A percentile compares a stretch with the other conserved stretches of the same genome.
phyloP scores from a whole-genome alignment of 257 asterid genomes.

The Linaria vulgaris region DNA sequence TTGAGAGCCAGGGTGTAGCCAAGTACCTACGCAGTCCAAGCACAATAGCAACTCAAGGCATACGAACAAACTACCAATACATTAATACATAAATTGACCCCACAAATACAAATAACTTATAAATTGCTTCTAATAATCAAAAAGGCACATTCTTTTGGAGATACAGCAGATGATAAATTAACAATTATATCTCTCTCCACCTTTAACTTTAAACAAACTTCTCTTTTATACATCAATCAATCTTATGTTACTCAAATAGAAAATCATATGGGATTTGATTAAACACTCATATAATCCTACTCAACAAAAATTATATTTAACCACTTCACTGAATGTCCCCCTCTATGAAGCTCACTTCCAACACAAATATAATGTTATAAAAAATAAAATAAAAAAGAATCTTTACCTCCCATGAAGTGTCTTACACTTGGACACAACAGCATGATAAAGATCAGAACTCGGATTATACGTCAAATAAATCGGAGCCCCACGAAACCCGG shows the following conservation, averaged over 20 bases:
- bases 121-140: no score
- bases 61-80: constrained; percentile 5
- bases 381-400: background rate
- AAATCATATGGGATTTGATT: no score
- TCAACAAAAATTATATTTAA: background rate
- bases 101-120: no score
- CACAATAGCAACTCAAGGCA: constrained; percentile 18
- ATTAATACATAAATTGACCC: no score
- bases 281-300: no score
- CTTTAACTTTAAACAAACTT: no score
- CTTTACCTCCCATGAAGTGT: constrained; percentile 55
- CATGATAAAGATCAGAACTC: constrained; percentile 53
- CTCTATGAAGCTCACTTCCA: background rate
- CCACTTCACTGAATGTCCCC: background rate
- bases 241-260: no score
- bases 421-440: constrained; percentile 62
- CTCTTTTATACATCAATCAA: no score
- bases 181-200: no score
- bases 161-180: no score
- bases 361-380: background rate
- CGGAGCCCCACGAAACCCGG: constrained; percentile 63
- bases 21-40: constrained; percentile 46
- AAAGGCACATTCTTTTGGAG: no score
- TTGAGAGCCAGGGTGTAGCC: constrained; percentile 68
- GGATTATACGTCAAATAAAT: constrained; percentile 49